These are phyloP conservation scores for Globisporangium takayamanum DNA, from an alignment of 352 stramenopile species.

Conservation along the genomic window DNA sequence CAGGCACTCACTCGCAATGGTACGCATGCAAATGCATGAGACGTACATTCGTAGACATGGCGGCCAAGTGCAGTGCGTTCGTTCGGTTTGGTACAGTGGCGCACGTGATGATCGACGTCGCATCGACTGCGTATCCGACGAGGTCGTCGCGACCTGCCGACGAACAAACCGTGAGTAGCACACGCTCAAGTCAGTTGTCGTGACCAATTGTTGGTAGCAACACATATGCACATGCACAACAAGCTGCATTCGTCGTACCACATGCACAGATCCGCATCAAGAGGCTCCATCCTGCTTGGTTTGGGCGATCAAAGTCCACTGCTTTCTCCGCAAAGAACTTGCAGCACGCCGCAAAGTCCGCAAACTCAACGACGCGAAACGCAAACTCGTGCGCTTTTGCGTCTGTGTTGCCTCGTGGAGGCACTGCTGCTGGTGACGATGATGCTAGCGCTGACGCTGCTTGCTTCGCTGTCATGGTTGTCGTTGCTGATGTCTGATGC, in stretches of 20 bases:
- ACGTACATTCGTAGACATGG: slow-evolving; percentile 66
- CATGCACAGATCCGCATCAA: slow-evolving; percentile 77
- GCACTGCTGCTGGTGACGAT: background rate
- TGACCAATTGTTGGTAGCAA: background rate
- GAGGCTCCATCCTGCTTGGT: slow-evolving; percentile 62
- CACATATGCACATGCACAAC: background rate
- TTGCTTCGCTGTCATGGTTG: background rate
- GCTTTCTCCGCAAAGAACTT: slow-evolving; percentile 56
- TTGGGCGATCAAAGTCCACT: slow-evolving; percentile 55
- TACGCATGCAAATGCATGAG: background rate
- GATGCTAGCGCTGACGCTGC: background rate
- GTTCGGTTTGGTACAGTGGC: slow-evolving; percentile 60
- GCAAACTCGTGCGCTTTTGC: slow-evolving; percentile 57
- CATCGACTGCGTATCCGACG: slow-evolving; percentile 43
- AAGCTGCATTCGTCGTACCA: slow-evolving; percentile 25
- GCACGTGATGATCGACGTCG: slow-evolving; percentile 48
- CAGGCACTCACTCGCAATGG: background rate
- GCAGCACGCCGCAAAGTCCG: slow-evolving; percentile 38
- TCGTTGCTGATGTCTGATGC: background rate
- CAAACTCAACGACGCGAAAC: slow-evolving; percentile 74
- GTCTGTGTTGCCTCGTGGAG: background rate
- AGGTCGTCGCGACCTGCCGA: slow-evolving; percentile 55
- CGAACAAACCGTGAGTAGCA: slow-evolving; percentile 3
- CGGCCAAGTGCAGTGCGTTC: slow-evolving; percentile 70
- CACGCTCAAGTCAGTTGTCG: background rate